Evolutionary conservation across 805 yeast species (phyloP), one percentile per base, ranked within the genome.

Genomic region (Candida gorgasii): DNA sequence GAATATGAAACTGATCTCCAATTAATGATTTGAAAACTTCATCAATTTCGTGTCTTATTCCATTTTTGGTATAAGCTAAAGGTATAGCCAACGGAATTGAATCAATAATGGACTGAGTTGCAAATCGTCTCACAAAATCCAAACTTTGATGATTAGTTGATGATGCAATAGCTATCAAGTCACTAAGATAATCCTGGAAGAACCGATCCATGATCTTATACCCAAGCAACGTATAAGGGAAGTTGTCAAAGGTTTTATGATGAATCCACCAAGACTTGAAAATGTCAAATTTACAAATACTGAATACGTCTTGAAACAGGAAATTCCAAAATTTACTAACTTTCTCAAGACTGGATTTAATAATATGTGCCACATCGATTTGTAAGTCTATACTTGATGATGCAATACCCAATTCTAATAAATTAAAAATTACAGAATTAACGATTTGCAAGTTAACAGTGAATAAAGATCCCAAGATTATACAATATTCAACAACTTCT

Each of bases 181-280:
- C 44, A 2, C 19, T n/a, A 17, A 19, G 5, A 30, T 41, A 16
- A 5, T 17, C 3, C 3, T 22, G 20, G 12, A 16, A 22, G 15
- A 41, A 41, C 3, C 19, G n/a, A 13, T 19, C 17, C 4, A 22
- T 11, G 4, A 20, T 3, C 5, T 30, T 29, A 18, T 14, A 33
- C 3, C 24, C 36, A 13, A 38, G 13, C 13, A 38, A 19, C 9
- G 8, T 19, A 17, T 34, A 67, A 0, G 82, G 83, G 46, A 78
- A 76, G 1, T 50, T 49, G 0, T 45, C 41, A 11, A 75, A 45
- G 3, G 54, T 49, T 9, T 60, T 57, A 40, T 59, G 62, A n/a
- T 57, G 48, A 12, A 36, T 54, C 54, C 62, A 59, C 81, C 82
- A 78, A 15, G 60, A 60, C 42, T 63, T 70, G 36, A 78, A 54